Evolutionary conservation across 2,329 filamentous ascomycete genomes (phyloP), one percentile per base, ranked within the genome.

Genomic region (Trichoderma semiorbis): DNA sequence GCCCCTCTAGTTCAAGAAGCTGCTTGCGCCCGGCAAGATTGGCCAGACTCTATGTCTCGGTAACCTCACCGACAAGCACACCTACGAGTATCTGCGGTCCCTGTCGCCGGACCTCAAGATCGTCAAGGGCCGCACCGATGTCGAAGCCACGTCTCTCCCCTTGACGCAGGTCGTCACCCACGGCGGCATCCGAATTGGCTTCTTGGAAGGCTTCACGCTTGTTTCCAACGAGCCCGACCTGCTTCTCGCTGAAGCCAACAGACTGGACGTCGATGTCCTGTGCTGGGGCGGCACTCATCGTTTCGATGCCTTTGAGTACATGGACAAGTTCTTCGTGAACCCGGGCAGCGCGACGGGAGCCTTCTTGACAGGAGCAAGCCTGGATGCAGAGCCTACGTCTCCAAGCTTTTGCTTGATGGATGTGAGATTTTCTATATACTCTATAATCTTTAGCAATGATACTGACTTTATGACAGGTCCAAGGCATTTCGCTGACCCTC

Each of bases 391-490:
- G 78, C 92, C 95, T 70, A 92, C 92, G 28, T 91, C 91, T 71
- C 95, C 95, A 30, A 97, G 94, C 80, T 98, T 98, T 82, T 97
- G 96, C 79, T 84, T 98, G 81, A 98, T 98, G 95, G 95, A 98
- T 88, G 95, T 98, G 82, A 85, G 94, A 91, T 60, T 16, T 3
- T 3, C 18, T 26, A 32, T 47, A 3, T 34, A 24, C 57, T n/a
- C 26, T 14, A 8, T 5, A 16, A 4, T 12, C 1, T 24, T 11
- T 43, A 68, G 61, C 24, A n/a, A n/a, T 50, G 11, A 60, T 77
- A 63, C 77, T 80, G 58, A 80, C 72, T 70, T 70, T 61, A 43
- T 61, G 21, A 32, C 66, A 97, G 94, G 93, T 97, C 43, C 95
- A 98, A 88, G 95, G 95, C 36, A 97, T 98, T 80, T 97, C 97